These are phyloP conservation scores for Psilocybe cubensis DNA, from an alignment of 768 basidiomycete species.

Conservation along the genomic window DNA sequence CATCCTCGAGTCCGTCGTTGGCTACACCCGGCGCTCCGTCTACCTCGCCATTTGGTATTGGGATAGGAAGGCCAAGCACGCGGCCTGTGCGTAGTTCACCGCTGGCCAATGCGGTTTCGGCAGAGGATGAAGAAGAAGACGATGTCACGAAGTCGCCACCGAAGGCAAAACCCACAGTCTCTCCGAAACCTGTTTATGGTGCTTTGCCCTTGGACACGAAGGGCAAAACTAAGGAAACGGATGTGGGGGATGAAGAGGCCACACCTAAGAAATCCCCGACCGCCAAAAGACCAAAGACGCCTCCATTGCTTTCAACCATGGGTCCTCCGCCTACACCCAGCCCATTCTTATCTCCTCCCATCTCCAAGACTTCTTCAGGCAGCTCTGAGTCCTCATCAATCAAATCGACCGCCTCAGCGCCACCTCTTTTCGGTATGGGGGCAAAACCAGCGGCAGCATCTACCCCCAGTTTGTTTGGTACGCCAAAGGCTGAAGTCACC, in stretches of 20 bases:
- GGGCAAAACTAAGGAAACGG: conserved; percentile 20
- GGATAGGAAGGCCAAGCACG: conserved; percentile 61
- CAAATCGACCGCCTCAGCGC: neutral
- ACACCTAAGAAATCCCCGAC: conserved; percentile 10
- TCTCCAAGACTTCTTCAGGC: conserved; percentile 3
- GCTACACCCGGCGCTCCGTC: conserved; percentile 37
- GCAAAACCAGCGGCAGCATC: conserved; percentile 12
- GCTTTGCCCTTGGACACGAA: conserved; percentile 30
- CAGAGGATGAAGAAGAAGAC: conserved; percentile 50
- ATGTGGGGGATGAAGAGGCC: too few relatives aligned
- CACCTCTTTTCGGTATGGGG: neutral
- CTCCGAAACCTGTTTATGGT: conserved; percentile 43
- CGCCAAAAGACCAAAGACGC: conserved; percentile 49
- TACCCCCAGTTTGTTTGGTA: conserved; percentile 16
- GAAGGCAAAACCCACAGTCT: conserved; percentile 26
- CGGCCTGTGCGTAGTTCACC: conserved; percentile 80
- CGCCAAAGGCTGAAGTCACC: neutral
- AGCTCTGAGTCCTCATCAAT: neutral
- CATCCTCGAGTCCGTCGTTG: conserved; percentile 37
- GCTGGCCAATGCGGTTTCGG: conserved; percentile 58
- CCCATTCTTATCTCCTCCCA: conserved; percentile 10
- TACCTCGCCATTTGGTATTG: conserved; percentile 43
- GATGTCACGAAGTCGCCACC: conserved; percentile 26
- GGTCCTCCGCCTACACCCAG: conserved; percentile 20
- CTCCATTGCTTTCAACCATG: conserved; percentile 45